Evolutionary conservation across 306 rosid species (phyloP).

Genomic region (Trifolium fragiferum): DNA sequence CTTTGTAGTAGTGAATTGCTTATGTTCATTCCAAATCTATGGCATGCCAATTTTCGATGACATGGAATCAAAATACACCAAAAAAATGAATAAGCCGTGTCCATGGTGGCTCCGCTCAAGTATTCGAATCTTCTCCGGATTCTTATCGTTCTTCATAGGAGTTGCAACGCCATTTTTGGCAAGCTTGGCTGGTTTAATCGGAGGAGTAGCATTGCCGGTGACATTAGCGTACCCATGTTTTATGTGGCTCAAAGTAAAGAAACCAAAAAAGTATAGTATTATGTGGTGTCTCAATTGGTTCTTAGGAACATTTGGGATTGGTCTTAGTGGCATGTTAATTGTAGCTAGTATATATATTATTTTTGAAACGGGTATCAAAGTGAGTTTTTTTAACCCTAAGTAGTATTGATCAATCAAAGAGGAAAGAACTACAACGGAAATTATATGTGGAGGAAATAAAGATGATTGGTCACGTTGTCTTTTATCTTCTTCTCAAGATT

Average conservation of each 20-base stretch:
- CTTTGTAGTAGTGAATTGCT: slow-evolving; percentile 50
- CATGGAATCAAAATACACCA: slow-evolving; percentile 55
- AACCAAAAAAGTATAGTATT: slow-evolving; percentile 41
- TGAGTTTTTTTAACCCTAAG: slow-evolving; percentile 74
- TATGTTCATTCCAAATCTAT: slow-evolving; percentile 60
- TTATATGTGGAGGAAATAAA: slow-evolving; percentile 9
- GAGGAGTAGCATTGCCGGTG: slow-evolving; percentile 57
- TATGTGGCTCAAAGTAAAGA: slow-evolving; percentile 53
- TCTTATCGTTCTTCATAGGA: slow-evolving; percentile 43
- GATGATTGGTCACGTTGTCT: neutral
- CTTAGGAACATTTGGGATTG: slow-evolving; percentile 66
- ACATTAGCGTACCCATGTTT: slow-evolving; percentile 58
- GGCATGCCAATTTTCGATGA: slow-evolving; percentile 64
- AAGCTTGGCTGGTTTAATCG: slow-evolving; percentile 54
- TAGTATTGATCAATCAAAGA: slow-evolving; percentile 18
- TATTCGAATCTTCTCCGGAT: slow-evolving; percentile 50
- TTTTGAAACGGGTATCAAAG: slow-evolving; percentile 62
- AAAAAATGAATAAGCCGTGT: slow-evolving; percentile 51
- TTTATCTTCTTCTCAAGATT: neutral
- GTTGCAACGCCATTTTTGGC: slow-evolving; percentile 60
- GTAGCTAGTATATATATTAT: slow-evolving; percentile 68
- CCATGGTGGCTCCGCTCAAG: slow-evolving; percentile 55
- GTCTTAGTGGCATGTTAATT: slow-evolving; percentile 51
- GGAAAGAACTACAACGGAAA: slow-evolving; percentile 16
- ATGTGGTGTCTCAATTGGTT: slow-evolving; percentile 73